Conservation (phyloP, 106 monocot species). For the Dioscorea alata region DNA sequence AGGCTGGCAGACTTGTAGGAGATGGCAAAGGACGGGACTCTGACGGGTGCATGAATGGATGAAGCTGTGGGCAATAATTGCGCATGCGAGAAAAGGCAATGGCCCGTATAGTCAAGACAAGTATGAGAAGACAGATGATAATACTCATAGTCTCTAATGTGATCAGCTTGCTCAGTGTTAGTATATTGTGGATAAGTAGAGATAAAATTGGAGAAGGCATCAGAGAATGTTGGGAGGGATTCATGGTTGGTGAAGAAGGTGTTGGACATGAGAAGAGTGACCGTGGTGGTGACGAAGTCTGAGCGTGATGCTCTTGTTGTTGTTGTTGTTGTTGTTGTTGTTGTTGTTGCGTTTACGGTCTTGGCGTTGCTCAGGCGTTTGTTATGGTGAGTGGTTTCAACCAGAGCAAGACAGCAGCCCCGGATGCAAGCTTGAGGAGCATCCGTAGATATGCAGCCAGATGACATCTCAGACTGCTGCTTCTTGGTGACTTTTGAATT, state of each 20-base stretch:
- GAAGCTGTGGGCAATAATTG: constrained; percentile 25
- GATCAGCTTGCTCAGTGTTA: constrained; percentile 37
- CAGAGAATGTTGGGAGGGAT: constrained; percentile 48
- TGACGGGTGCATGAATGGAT: not conserved
- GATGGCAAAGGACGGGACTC: constrained; percentile 43
- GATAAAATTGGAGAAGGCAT: constrained; percentile 51
- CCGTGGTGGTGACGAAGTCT: constrained; percentile 37
- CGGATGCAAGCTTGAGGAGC: not conserved
- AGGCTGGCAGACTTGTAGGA: constrained; percentile 49
- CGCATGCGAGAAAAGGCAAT: constrained; percentile 57
- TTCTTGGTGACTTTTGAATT: not conserved
- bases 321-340: constrained; percentile 24
- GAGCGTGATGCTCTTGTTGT: constrained; percentile 31
- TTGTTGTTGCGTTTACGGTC: not conserved
- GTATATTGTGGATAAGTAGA: constrained; percentile 47
- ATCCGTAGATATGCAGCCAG: not conserved
- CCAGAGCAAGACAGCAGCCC: constrained; percentile 5
- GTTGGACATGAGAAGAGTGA: constrained; percentile 38
- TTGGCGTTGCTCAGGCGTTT: not conserved
- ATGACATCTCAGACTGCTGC: constrained; percentile 8
- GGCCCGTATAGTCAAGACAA: constrained; percentile 72
- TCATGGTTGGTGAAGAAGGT: constrained; percentile 69
- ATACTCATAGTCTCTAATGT: constrained; percentile 46
- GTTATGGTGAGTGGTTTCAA: not conserved
- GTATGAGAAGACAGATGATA: constrained; percentile 46